phyloP scores from a whole-genome alignment of 805 yeast species.

The Teunomyces atbi region DNA sequence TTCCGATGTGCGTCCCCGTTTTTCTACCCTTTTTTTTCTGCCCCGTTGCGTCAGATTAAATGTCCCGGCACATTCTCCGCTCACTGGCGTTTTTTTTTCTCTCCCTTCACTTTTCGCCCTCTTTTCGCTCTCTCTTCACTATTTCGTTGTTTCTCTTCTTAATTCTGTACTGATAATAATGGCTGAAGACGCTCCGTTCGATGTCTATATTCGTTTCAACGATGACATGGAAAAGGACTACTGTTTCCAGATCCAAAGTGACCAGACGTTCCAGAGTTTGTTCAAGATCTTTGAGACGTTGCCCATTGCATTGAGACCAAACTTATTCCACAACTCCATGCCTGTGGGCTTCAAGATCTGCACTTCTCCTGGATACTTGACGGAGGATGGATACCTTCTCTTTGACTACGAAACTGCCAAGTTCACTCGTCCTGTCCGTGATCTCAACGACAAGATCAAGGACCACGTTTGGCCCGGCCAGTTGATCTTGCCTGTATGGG shows the following conservation, averaged over 20 bases:
- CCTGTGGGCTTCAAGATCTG: conserved; percentile 68
- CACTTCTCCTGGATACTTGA: conserved; percentile 73
- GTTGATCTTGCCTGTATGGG: conserved; percentile 75
- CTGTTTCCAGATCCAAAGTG: conserved; percentile 71
- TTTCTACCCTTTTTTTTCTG: no score
- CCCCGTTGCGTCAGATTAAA: background rate
- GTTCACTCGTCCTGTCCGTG: conserved; percentile 45
- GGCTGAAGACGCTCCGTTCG: conserved; percentile 29
- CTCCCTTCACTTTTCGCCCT: background rate
- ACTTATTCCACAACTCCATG: conserved; percentile 60
- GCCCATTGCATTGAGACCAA: conserved; percentile 78
- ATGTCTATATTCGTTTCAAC: conserved; percentile 75
- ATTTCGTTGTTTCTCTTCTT: background rate
- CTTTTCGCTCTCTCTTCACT: background rate
- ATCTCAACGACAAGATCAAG: conserved; percentile 47
- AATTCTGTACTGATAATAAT: conserved; percentile 5
- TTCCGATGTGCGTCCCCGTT: no score
- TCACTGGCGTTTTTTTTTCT: background rate
- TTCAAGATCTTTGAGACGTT: conserved; percentile 59
- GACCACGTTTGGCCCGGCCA: conserved; percentile 88
- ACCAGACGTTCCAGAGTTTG: conserved; percentile 59
- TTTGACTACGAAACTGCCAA: conserved; percentile 60
- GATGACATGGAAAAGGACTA: conserved; percentile 85
- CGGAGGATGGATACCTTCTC: conserved; percentile 78
- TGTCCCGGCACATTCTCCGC: background rate